Evolutionary conservation across 768 basidiomycete genomes (phyloP).

Genomic region (Lentinus tigrinus): DNA sequence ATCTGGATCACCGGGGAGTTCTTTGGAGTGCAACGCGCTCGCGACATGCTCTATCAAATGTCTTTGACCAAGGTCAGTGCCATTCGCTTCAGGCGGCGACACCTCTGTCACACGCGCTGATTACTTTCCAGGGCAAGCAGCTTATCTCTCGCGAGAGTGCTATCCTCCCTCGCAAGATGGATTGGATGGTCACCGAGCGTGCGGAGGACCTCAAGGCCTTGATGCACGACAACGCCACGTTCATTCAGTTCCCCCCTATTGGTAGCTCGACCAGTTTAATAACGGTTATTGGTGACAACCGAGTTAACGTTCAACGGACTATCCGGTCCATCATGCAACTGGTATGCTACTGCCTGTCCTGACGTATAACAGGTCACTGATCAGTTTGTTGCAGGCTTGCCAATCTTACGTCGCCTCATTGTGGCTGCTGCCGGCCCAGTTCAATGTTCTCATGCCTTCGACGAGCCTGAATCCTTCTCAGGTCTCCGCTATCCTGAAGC

Average conservation of each 20-base stretch:
- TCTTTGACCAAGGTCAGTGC: conserved; percentile 76
- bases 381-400: conserved; percentile 61
- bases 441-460: conserved; percentile 87
- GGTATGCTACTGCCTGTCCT: conserved; percentile 44
- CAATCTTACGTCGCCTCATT: conserved; percentile 96
- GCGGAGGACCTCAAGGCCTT: conserved; percentile 87
- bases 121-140: conserved; percentile 68
- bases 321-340: conserved; percentile 93
- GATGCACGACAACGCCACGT: conserved; percentile 97
- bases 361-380: background rate
- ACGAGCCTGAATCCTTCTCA: conserved; percentile 78
- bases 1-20: conserved; percentile 99
- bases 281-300: conserved; percentile 90
- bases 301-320: conserved; percentile 92
- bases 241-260: conserved; percentile 89
- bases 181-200: conserved; percentile 99
- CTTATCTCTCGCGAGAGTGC: conserved; percentile 92
- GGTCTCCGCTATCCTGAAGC: conserved; percentile 81
- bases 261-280: conserved; percentile 92
- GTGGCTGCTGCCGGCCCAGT: conserved; percentile 92
- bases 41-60: conserved; percentile 91
- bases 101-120: background rate
- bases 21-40: conserved; percentile 90
- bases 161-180: conserved; percentile 92
- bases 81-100: background rate